Base-by-base conservation (phyloP, 2,329 filamentous ascomycete genomes). In the Trichophyton schoenleinii region DNA sequence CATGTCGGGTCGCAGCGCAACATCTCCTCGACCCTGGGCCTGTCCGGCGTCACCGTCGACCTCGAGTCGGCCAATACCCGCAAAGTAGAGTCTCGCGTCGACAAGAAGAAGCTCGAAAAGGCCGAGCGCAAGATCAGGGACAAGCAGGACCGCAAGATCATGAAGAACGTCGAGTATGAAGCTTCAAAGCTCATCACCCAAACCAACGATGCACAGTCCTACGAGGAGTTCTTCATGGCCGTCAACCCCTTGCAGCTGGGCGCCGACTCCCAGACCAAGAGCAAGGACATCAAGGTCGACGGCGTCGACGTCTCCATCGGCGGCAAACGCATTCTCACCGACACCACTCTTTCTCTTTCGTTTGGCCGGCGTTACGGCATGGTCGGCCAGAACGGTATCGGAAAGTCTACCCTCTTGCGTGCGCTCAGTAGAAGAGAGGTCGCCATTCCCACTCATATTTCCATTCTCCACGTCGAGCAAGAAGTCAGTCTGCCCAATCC, bases 221-320 rank as follows among this genome's bases (percentile, higher is more conserved):
- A 99, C 73, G 94, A 99, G 76, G 94, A 99, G 73, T 97, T 99
- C 78, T 99, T 95, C 83, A 97, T 99, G 94, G 87, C 90, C 60
- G 94, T 99, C 79, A 99, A 99, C 75, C 94, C 94, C 64, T 82
- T 99, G 65, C 92, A 97, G 72, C 70, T 97, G 63, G 92, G 91
- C 60, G 78, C 81, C 22, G 85, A 81, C 66, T 74, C 83, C 61
- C 75, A 86, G 63, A 82, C 86, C 36, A 99, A 97, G 85, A 96
- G 91, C 75, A 99, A 99, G 81, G 94, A 99, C 72, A 91, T 99
- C 81, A 99, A 97, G 79, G 80, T 99, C 67, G 94, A 99, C 75
- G 91, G 89, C 68, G 90, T 96, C 71, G 94, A 99, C 74, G 88
- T 99, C 60, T 88, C 90, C 49, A 96, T 99, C 70, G 86, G 89